phyloP scores from a whole-genome alignment of 371 early-diverging fungal species.

The Conidiobolus incongruus region DNA sequence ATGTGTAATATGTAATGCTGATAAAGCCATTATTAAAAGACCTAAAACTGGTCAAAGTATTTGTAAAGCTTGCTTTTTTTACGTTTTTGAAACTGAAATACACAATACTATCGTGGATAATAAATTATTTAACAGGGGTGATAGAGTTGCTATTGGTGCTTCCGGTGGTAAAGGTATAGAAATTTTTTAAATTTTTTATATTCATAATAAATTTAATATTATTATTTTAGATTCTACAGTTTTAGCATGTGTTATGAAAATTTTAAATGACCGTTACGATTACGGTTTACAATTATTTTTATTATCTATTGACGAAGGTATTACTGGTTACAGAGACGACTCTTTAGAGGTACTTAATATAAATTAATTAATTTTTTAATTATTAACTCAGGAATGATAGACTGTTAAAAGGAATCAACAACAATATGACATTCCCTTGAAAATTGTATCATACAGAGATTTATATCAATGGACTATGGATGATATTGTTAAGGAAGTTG shows the following conservation, averaged over 20 bases:
- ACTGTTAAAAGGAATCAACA: constrained; percentile 92
- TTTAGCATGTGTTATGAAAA: constrained; percentile 87
- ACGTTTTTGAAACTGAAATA: constrained; percentile 90
- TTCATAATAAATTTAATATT: not conserved
- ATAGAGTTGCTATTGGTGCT: constrained; percentile 90
- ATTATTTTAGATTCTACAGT: constrained; percentile 81
- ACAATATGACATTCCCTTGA: constrained; percentile 81
- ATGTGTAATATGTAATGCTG: constrained; percentile 22
- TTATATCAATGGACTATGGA: constrained; percentile 99
- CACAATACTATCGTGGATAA: constrained; percentile 79
- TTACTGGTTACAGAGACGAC: constrained; percentile 97
- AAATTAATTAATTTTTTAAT: not conserved
- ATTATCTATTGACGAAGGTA: constrained; percentile 98
- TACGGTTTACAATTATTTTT: constrained; percentile 87
- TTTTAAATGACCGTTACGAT: constrained; percentile 82
- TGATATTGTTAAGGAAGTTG: constrained; percentile 84
- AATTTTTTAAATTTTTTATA: not conserved
- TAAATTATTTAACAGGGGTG: constrained; percentile 73
- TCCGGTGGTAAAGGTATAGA: constrained; percentile 91
- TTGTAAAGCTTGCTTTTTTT: constrained; percentile 88
- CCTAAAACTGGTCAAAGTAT: constrained; percentile 86
- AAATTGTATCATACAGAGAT: constrained; percentile 88
- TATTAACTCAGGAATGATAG: constrained; percentile 7
- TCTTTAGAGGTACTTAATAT: constrained; percentile 51
- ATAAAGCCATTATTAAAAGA: constrained; percentile 67